Percentiles rank a stretch among this genome's conserved stretches.
Evolutionary conservation across 208 protist species (phyloP).

Genomic region (Crithidia expoeki): DNA sequence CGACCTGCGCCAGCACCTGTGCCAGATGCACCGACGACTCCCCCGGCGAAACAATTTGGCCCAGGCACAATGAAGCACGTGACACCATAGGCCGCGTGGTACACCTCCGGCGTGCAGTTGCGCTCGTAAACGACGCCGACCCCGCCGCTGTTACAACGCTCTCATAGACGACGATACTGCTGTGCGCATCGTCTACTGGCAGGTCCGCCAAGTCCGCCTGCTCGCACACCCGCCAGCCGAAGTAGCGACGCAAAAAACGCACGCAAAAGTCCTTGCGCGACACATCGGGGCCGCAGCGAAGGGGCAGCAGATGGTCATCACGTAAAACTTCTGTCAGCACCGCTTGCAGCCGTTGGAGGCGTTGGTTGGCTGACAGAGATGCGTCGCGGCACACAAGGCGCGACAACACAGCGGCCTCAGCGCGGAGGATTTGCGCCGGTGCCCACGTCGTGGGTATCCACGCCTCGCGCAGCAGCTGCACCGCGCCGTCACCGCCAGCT

Average conservation of each 20-base stretch:
- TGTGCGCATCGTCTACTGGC: not conserved
- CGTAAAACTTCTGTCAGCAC: not conserved
- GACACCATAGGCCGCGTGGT: not conserved
- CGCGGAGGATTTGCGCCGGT: conserved; percentile 25
- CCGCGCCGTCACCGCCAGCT: not conserved
- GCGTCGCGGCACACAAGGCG: conserved; percentile 6
- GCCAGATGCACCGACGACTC: conserved; percentile 8
- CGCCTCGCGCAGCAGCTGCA: conserved; percentile 31
- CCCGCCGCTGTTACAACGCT: not conserved
- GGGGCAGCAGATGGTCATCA: not conserved
- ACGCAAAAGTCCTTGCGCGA: conserved; percentile 37
- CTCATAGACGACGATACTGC: conserved; percentile 22
- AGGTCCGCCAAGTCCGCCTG: conserved; percentile 17
- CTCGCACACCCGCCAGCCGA: conserved; percentile 41
- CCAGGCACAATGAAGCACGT: conserved; percentile 12
- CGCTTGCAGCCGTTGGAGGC: not conserved
- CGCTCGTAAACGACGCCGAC: no score
- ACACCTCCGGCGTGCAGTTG: not conserved
- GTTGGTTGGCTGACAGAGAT: not conserved
- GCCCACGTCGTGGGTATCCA: conserved; percentile 23
- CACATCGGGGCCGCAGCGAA: conserved; percentile 12
- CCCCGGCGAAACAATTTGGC: conserved; percentile 11
- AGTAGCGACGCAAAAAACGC: conserved; percentile 44
- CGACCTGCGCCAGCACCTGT: conserved; percentile 17
- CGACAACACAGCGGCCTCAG: conserved; percentile 18